Base-by-base conservation (phyloP, 2,329 filamentous ascomycete genomes). In the Aspergillus sp. region DNA sequence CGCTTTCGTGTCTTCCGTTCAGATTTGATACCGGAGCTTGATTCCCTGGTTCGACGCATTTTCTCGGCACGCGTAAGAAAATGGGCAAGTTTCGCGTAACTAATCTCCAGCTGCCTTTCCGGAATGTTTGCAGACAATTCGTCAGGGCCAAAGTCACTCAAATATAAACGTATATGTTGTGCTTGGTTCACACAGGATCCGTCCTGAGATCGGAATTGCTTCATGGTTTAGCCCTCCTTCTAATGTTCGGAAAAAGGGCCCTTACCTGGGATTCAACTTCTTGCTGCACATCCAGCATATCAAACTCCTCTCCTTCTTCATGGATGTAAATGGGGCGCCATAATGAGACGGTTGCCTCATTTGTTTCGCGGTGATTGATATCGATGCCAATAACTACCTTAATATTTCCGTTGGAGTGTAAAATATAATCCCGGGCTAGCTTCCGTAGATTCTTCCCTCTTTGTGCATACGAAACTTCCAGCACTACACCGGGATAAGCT, bases 371-470 rank as follows among this genome's bases (percentile, higher is more conserved):
- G 22, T 22, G 5, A 22, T 22, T 22, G 22, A 22, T 22, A 22
- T 22, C 22, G 27, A 56, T 22, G 22, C 54, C 54, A 45, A 56
- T 45, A 5, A 56, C 54, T 15, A 56, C 47, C 20, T 56, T 50
- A 22, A 56, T 56, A 51, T 51, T 44, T 5, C 54, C 54, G 19
- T 56, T 51, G 27, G 54, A 56, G 20, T 51, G 46, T 30, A 50
- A 5, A 13, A 51, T 56, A 56, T 56, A 56, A 17, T 56, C 46
- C 11, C 54, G 39, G 22, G 54, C 54, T 11, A 56, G 19, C 39
- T 56, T 56, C 39, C n/a, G 19, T 8, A 56, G 46, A 40, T 51
- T 40, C 34, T 56, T 56, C 12, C 47, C 54, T 12, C 20, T 50
- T 50, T 50, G 22, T 22, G 22, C 22, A 22, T 22, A 22, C 5